Conservation (phyloP, 805 yeast genomes). For the Ascoidea rubescens region DNA sequence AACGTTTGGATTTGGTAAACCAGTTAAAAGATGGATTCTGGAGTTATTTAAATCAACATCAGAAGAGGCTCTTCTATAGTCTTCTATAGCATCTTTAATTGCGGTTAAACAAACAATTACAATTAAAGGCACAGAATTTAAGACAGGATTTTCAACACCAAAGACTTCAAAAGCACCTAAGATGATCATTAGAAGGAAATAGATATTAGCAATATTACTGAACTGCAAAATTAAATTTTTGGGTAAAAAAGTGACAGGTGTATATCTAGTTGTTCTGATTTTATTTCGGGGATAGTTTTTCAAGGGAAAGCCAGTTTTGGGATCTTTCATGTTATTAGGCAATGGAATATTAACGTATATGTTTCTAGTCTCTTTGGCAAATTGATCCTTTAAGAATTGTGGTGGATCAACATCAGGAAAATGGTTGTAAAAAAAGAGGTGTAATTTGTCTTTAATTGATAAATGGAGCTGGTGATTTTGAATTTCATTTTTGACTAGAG, state of each 20-base stretch:
- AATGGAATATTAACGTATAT: conserved; percentile 36
- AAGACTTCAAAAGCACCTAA: conserved; percentile 53
- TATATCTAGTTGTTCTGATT: conserved; percentile 49
- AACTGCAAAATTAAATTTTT: conserved; percentile 41
- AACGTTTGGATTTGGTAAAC: conserved; percentile 46
- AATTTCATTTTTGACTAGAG: not conserved
- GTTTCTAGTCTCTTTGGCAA: conserved; percentile 20
- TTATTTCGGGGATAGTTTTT: conserved; percentile 36
- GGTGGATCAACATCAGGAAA: not conserved
- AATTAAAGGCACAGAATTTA: conserved; percentile 70
- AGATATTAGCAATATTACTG: conserved; percentile 44
- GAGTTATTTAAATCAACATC: conserved; percentile 61
- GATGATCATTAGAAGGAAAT: conserved; percentile 39
- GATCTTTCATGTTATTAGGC: conserved; percentile 27
- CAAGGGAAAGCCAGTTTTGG: conserved; percentile 15
- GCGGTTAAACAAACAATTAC: conserved; percentile 69
- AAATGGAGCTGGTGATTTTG: not conserved
- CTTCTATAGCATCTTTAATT: conserved; percentile 66
- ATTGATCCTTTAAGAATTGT: conserved; percentile 15
- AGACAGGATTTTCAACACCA: conserved; percentile 60
- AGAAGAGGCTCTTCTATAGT: conserved; percentile 46
- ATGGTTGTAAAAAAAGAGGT: too few species aligned
- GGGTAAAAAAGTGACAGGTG: conserved; percentile 37
- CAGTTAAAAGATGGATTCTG: conserved; percentile 39
- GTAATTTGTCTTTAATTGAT: not conserved